A percentile compares a stretch with the other conserved stretches of the same genome.
Conservation (phyloP, 768 basidiomycete species). For the Collybia mongolica region DNA sequence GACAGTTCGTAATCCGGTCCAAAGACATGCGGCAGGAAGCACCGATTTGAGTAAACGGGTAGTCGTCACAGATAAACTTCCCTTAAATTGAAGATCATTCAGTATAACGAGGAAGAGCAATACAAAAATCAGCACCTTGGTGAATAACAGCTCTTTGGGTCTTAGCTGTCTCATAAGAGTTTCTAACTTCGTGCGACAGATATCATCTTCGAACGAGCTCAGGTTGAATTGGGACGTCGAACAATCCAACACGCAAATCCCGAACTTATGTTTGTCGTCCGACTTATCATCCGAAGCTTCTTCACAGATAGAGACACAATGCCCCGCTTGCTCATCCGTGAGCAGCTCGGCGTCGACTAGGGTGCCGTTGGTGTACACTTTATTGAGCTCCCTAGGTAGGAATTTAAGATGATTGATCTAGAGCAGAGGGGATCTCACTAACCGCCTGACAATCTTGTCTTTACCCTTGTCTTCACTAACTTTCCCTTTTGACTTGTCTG, state of each 20-base stretch:
- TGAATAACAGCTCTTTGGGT: slow-evolving; percentile 88
- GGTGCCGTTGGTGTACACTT: slow-evolving; percentile 96
- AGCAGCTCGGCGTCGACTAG: slow-evolving; percentile 89
- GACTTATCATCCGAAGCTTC: slow-evolving; percentile 40
- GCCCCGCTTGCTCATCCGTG: slow-evolving; percentile 90
- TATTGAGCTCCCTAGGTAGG: slow-evolving; percentile 73
- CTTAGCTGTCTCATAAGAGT: slow-evolving; percentile 89
- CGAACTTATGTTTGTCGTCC: slow-evolving; percentile 59
- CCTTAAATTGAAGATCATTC: slow-evolving; percentile 41
- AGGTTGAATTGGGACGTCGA: slow-evolving; percentile 95
- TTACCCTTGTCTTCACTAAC: slow-evolving; percentile 59
- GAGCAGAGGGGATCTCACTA: slow-evolving; percentile 5
- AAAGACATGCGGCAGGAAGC: slow-evolving; percentile 78
- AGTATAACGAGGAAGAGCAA: not conserved
- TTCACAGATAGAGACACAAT: slow-evolving; percentile 89
- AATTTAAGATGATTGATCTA: not conserved
- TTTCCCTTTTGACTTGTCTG: slow-evolving; percentile 58
- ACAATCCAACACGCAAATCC: slow-evolving; percentile 90
- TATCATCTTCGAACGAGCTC: slow-evolving; percentile 87
- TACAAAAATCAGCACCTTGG: slow-evolving; percentile 55
- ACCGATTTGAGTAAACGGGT: slow-evolving; percentile 78
- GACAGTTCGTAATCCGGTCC: slow-evolving; percentile 80
- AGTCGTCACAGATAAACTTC: slow-evolving; percentile 82
- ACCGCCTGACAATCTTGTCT: slow-evolving; percentile 90
- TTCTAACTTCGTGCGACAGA: slow-evolving; percentile 89